phyloP scores from a whole-genome alignment of 208 protist genomes.

The Trichomonas tenax region DNA sequence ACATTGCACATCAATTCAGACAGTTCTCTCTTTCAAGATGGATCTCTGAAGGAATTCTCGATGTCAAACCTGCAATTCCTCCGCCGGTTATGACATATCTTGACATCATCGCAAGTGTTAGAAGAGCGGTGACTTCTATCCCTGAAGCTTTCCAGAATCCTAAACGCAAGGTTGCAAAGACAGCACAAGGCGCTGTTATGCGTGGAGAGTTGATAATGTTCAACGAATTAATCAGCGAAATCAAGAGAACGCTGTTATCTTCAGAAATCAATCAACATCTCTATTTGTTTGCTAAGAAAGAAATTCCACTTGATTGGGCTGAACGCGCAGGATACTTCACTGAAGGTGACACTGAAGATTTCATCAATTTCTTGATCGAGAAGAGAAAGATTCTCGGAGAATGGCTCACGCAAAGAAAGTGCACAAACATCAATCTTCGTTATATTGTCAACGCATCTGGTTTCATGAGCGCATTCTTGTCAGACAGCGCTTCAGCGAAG shows the following conservation, averaged over 20 bases:
- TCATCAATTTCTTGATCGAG: background rate
- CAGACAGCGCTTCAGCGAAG: background rate
- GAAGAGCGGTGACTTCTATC: background rate
- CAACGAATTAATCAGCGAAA: background rate
- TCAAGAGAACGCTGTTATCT: background rate
- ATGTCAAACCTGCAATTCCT: background rate
- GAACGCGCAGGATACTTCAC: background rate
- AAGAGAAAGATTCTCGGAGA: background rate
- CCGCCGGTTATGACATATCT: background rate
- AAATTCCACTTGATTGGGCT: background rate
- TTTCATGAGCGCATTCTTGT: background rate
- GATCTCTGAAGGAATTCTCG: background rate
- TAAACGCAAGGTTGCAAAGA: background rate
- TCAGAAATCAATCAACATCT: background rate
- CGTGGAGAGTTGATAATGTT: background rate
- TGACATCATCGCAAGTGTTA: background rate
- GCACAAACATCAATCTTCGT: background rate
- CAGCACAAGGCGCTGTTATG: background rate
- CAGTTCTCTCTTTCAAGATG: background rate
- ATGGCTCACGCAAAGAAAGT: background rate
- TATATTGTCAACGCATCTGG: background rate
- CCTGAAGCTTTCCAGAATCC: background rate
- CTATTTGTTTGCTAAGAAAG: background rate
- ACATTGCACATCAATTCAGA: background rate
- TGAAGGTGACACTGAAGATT: background rate